phyloP scores from a whole-genome alignment of 768 basidiomycete species.

The Termitomyces sp. region DNA sequence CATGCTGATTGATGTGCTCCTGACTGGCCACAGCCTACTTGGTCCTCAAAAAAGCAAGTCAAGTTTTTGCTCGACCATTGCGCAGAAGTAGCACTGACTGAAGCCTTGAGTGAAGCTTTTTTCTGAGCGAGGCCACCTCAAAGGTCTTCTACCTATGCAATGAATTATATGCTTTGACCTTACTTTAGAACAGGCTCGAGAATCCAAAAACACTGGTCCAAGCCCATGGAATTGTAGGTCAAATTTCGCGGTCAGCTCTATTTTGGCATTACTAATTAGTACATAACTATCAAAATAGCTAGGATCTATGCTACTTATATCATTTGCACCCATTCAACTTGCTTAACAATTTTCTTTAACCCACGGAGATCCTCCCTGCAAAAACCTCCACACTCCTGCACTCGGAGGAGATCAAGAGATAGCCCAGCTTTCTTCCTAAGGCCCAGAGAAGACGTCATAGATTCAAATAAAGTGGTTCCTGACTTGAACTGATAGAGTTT shows the following conservation, averaged over 20 bases:
- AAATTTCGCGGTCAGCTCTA: background rate
- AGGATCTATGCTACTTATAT: background rate
- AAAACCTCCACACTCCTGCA: background rate
- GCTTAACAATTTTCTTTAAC: background rate
- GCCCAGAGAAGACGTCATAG: background rate
- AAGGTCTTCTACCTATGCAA: too few relatives aligned
- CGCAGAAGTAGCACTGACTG: too few relatives aligned
- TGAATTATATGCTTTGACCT: background rate
- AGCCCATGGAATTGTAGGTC: too few relatives aligned
- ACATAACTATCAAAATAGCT: background rate
- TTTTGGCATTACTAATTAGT: background rate
- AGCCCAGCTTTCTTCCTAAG: background rate
- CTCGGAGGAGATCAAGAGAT: background rate
- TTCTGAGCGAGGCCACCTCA: too few relatives aligned
- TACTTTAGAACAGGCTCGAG: background rate
- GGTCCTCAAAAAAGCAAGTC: too few relatives aligned
- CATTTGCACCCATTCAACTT: background rate
- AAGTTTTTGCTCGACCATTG: too few relatives aligned
- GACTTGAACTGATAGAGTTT: background rate
- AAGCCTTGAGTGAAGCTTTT: too few relatives aligned
- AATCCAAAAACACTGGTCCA: background rate
- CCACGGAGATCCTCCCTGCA: background rate
- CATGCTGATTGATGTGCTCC: too few relatives aligned
- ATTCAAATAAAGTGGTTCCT: background rate
- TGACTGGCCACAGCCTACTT: too few relatives aligned